Conservation (phyloP, 768 basidiomycete species). For the Fomitopsis serialis region DNA sequence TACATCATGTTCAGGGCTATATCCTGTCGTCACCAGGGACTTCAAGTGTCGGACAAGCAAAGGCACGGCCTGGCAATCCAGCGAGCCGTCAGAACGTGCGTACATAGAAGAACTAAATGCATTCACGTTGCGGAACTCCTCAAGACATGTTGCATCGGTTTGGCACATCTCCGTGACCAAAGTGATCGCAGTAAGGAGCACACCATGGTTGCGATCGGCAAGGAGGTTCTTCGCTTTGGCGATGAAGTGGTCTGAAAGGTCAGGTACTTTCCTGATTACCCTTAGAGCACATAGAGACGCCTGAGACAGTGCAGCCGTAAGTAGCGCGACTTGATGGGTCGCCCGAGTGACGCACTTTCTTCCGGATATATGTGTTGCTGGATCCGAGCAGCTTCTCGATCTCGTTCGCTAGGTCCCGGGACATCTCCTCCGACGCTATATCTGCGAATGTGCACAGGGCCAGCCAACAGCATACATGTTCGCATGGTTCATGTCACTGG, state of each 20-base stretch:
- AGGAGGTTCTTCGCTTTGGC: slow-evolving; percentile 85
- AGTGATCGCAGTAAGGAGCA: slow-evolving; percentile 89
- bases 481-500: slow-evolving; percentile 97
- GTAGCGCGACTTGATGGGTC: neutral
- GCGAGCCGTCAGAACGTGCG: neutral
- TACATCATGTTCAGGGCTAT: slow-evolving; percentile 98
- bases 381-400: slow-evolving; percentile 96
- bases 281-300: slow-evolving; percentile 93
- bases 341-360: slow-evolving; percentile 64
- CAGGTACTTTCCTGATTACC: slow-evolving; percentile 93
- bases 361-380: slow-evolving; percentile 97
- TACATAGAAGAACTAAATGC: neutral
- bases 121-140: slow-evolving; percentile 86
- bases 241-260: slow-evolving; percentile 89
- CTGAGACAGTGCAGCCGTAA: slow-evolving; percentile 34
- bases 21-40: slow-evolving; percentile 90
- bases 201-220: slow-evolving; percentile 95
- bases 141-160: slow-evolving; percentile 61
- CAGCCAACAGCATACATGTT: slow-evolving; percentile 97
- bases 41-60: slow-evolving; percentile 93
- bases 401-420: slow-evolving; percentile 94
- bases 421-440: slow-evolving; percentile 99
- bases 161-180: slow-evolving; percentile 94
- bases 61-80: slow-evolving; percentile 68
- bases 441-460: slow-evolving; percentile 98